A percentile compares a stretch with the other conserved stretches of the same genome.
Conservation (phyloP, 176 grass and related monocot species). For the maize (Zea mays) region DNA sequence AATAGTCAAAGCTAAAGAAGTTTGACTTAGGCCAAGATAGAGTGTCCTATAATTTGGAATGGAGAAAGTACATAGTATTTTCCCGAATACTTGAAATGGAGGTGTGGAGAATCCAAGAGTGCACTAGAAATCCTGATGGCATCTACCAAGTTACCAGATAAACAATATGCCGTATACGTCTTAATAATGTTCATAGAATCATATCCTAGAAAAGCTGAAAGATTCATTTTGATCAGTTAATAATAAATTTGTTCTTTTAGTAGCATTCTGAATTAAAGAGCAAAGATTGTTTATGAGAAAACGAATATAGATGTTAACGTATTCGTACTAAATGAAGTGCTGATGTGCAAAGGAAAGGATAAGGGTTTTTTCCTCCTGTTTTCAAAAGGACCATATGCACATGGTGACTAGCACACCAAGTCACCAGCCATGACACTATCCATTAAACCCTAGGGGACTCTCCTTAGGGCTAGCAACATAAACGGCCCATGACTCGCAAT, state of each 20-base stretch:
- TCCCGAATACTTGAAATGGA: background rate
- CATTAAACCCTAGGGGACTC: background rate
- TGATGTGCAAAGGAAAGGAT: background rate
- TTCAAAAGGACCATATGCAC: background rate
- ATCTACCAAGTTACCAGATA: background rate
- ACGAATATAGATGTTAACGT: background rate
- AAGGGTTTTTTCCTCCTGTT: background rate
- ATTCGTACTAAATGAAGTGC: background rate
- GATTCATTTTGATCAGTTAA: background rate
- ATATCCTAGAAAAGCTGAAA: background rate
- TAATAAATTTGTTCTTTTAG: slow-evolving; percentile 5
- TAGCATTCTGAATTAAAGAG: background rate
- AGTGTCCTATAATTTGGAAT: background rate
- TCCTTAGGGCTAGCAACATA: slow-evolving; percentile 7
- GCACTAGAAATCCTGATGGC: background rate
- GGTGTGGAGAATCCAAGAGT: background rate
- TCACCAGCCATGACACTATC: background rate
- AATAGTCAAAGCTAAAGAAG: background rate
- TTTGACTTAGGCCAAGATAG: background rate
- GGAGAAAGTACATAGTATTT: background rate
- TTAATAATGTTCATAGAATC: slow-evolving; percentile 13
- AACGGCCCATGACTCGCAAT: background rate
- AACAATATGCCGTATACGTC: background rate
- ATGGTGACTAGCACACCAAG: background rate
- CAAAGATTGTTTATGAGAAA: background rate